phyloP scores from a whole-genome alignment of 495 filamentous ascomycete species.

The Penicillium lividum region DNA sequence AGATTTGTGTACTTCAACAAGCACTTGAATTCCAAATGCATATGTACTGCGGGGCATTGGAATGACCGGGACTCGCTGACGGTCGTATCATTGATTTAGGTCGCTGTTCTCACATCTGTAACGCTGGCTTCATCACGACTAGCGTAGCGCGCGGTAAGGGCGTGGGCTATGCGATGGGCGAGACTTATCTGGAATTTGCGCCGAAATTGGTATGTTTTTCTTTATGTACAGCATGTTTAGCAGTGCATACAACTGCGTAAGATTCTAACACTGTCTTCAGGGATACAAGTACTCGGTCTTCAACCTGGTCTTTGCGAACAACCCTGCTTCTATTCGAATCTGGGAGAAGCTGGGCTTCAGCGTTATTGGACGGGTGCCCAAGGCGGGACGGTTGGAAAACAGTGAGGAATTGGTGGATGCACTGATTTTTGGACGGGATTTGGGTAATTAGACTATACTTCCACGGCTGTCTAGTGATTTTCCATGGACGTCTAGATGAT shows the following conservation, averaged over 20 bases:
- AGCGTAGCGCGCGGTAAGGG: slow-evolving; percentile 80
- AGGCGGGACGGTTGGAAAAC: slow-evolving; percentile 41
- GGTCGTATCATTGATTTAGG: slow-evolving; percentile 23
- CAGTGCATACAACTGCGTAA: neutral
- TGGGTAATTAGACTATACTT: slow-evolving; percentile 21
- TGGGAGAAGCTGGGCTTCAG: slow-evolving; percentile 97
- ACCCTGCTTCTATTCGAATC: slow-evolving; percentile 87
- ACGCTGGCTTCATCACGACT: slow-evolving; percentile 90
- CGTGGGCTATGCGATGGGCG: slow-evolving; percentile 87
- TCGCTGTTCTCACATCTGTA: slow-evolving; percentile 76
- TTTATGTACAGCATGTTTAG: neutral
- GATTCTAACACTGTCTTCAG: slow-evolving; percentile 29
- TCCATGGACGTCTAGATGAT: no score
- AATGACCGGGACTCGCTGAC: slow-evolving; percentile 7
- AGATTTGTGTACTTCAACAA: no score
- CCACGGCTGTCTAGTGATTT: no score
- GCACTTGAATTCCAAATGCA: neutral
- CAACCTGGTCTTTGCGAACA: slow-evolving; percentile 98
- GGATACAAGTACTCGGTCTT: slow-evolving; percentile 97
- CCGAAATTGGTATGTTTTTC: slow-evolving; percentile 67
- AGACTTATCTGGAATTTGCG: slow-evolving; percentile 89
- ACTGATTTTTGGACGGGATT: slow-evolving; percentile 46
- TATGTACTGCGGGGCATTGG: no score
- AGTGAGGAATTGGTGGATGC: slow-evolving; percentile 48
- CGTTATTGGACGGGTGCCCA: slow-evolving; percentile 79